phyloP scores from a whole-genome alignment of 192 early-diverging fungal species.

The Coemansia umbellata region DNA sequence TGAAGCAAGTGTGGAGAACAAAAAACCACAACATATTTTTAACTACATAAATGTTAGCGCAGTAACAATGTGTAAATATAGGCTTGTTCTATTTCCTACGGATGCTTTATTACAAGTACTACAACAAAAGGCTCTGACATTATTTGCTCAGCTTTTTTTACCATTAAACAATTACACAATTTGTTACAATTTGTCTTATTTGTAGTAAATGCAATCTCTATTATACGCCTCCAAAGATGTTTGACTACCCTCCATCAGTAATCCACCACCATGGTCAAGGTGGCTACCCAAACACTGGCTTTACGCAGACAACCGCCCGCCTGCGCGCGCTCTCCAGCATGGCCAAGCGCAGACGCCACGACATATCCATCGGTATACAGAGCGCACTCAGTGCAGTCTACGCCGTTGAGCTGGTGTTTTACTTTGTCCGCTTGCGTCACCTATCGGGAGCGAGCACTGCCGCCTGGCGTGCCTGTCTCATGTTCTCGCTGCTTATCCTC shows the following conservation, averaged over 20 bases:
- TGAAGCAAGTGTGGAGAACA: no score
- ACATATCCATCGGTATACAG: slow-evolving; percentile 46
- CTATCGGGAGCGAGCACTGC: slow-evolving; percentile 29
- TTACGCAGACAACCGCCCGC: slow-evolving; percentile 7
- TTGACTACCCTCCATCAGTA: slow-evolving; percentile 22
- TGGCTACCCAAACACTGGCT: neutral
- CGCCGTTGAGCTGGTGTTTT: slow-evolving; percentile 31
- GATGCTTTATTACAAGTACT: no score
- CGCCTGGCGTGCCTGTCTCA: slow-evolving; percentile 40
- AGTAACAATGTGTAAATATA: no score
- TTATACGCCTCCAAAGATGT: no score
- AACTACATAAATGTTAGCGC: no score
- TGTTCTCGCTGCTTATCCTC: slow-evolving; percentile 35
- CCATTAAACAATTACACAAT: no score
- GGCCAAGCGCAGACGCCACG: slow-evolving; percentile 27
- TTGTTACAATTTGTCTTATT: no score
- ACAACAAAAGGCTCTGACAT: no score
- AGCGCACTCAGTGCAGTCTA: slow-evolving; percentile 30
- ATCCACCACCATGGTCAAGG: neutral
- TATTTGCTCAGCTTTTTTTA: no score
- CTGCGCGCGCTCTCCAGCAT: slow-evolving; percentile 4
- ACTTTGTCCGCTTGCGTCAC: slow-evolving; percentile 38
- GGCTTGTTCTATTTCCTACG: no score
- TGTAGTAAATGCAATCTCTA: no score
- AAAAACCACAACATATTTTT: no score